Base-by-base conservation (phyloP, 345 rosid species). In the Hypericum perforatum region DNA sequence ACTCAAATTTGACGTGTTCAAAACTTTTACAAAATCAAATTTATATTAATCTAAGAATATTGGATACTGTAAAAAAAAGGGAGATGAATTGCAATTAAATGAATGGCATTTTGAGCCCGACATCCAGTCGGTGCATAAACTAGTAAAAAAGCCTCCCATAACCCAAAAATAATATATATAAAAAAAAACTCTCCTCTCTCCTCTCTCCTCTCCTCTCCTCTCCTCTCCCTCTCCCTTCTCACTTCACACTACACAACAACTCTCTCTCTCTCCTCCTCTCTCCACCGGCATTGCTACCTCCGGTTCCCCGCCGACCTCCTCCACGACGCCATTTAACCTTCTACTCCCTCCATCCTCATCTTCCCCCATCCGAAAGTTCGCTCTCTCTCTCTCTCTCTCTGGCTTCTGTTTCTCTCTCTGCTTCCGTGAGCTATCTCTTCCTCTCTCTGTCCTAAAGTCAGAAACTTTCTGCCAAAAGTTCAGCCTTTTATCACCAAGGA, bases 261-360 rank as follows among this genome's bases (percentile, higher is more conserved):
- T 49, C 39, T 15, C 61, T 56, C 45, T 45, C 49, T 49, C 50
- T 52, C 43, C 60, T 22, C 50, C 8, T 10, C 11, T 41, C 41
- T 49, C 9, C 14, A 12, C 13, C 12, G 36, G 39, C 6, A 14
- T 10, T 7, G 11, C 13, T 5, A 36, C 32, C 16, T 45, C 9
- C 16, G 29, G 49, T 61, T 52, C 16, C 16, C 50, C 52, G 32
- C 32, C 32, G 32, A 22, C 4, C 32, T 22, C 32, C 32, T 22
- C 4, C 32, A 4, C 32, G 32, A 22, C 32, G 32, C 32, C 32
- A 4, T 22, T 22, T 22, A 22, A 22, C 32, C 32, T 22, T 4
- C 64, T 47, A 49, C 49, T 52, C 62, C 54, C 29, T 49, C 22
- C 9, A 14, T 7, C 6, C 16, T 22, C 45, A 42, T 53, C 29